Evolutionary conservation across 164 flowering plant species (phyloP), one percentile per base, ranked within the genome.

Genomic region (Taxillus chinensis): DNA sequence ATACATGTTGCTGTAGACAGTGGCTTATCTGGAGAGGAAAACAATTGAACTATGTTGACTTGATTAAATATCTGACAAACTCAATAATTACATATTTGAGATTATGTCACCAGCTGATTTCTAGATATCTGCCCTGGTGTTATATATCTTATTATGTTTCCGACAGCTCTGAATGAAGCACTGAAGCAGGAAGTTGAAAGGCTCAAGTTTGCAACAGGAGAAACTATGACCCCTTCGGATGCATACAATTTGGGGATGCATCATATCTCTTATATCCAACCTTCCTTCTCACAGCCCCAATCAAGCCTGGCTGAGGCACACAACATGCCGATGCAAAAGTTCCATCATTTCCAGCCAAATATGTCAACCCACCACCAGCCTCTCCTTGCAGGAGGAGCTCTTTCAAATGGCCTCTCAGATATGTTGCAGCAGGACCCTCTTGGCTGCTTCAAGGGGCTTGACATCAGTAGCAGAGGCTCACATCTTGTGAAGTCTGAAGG

Each of bases 131-230:
- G 27, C 27, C 27, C 27, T 27, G 27, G 27, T 27, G 2, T 27
- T 27, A n/a, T n/a, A n/a, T n/a, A 27, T 27, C 27, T 27, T 27
- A 27, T 27, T 27, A 27, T 48, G 51, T 11, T 11, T 48, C 51
- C 12, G 12, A 8, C 83, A 86, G 89, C 90, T 69, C 65, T 89
- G 59, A 89, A 86, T 71, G 92, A 89, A 57, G 90, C 96, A 5
- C 77, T 89, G 64, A 89, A 83, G 80, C 85, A 82, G 69, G 96
- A 89, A 78, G 89, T 89, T 7, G 90, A 85, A 74, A 79, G 90
- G 70, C 89, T 89, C 53, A 86, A 81, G 73, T 53, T 83, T 56
- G 87, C 89, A 17, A 89, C 96, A 2, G 92, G 96, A 43, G 89
- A 86, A 71, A 68, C 67, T 10, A 64, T 74, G 66, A 78, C 77